Evolutionary conservation across 352 stramenopile species (phyloP).

Genomic region (Phytopythium boreale): DNA sequence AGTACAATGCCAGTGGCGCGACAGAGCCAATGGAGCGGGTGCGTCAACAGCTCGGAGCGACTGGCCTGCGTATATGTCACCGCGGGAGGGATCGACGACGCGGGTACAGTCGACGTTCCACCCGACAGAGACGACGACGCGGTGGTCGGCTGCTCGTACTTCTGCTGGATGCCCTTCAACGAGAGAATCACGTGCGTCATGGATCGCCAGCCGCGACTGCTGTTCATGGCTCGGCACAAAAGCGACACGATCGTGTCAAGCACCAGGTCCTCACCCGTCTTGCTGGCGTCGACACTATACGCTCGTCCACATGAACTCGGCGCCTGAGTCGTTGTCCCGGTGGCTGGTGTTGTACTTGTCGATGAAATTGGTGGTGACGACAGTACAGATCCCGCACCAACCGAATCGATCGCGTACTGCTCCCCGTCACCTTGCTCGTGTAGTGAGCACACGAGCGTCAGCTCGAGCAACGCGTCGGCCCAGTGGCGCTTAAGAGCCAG

Average conservation of each 20-base stretch:
- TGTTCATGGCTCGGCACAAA: constrained; percentile 68
- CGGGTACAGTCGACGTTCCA: neutral
- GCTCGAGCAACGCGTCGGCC: constrained; percentile 68
- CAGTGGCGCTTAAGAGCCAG: constrained; percentile 71
- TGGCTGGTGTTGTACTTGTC: neutral
- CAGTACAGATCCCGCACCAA: neutral
- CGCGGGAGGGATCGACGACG: constrained; percentile 19
- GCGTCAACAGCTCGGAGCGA: constrained; percentile 35
- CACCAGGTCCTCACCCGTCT: constrained; percentile 78
- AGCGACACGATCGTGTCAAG: constrained; percentile 84
- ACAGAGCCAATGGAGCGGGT: constrained; percentile 63
- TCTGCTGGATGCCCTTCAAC: constrained; percentile 57
- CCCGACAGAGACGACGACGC: neutral
- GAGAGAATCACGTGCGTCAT: constrained; percentile 66
- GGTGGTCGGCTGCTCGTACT: constrained; percentile 31
- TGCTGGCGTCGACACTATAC: constrained; percentile 63
- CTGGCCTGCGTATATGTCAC: neutral
- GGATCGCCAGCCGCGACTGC: constrained; percentile 51
- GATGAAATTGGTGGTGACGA: constrained; percentile 2
- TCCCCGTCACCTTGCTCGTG: constrained; percentile 9
- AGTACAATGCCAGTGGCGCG: constrained; percentile 67
- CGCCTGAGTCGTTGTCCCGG: neutral
- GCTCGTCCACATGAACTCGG: constrained; percentile 25
- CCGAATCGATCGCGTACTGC: constrained; percentile 5
- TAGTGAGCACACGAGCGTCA: constrained; percentile 63